These are phyloP conservation scores for Fusarium goolgardi DNA, from an alignment of 2,329 filamentous ascomycete species.

Conservation along the genomic window DNA sequence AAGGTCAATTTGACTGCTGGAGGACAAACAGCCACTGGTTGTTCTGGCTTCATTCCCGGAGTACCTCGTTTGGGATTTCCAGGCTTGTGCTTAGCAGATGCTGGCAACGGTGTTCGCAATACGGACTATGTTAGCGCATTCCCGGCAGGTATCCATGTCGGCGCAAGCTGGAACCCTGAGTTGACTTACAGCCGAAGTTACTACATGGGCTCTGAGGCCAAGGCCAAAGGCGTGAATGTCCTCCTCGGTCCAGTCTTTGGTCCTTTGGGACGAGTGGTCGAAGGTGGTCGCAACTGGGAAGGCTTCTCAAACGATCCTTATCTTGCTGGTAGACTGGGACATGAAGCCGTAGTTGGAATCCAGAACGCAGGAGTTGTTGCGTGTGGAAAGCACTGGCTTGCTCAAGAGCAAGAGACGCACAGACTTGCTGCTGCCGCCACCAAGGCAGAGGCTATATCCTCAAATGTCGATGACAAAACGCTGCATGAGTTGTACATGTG, in stretches of 20 bases:
- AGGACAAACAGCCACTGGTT: constrained; percentile 3
- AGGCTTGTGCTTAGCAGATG: constrained; percentile 13
- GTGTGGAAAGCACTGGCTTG: constrained; percentile 16
- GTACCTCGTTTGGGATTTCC: constrained; percentile 7
- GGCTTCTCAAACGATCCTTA: constrained; percentile 22
- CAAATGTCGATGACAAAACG: constrained; percentile 26
- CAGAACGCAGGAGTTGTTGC: constrained; percentile 22
- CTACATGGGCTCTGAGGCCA: constrained; percentile 19
- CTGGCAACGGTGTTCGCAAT: constrained; percentile 11
- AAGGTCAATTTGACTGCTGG: constrained; percentile 29
- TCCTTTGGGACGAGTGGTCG: constrained; percentile 6
- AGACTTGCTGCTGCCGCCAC: background rate
- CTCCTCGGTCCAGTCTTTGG: constrained; percentile 14
- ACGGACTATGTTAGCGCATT: constrained; percentile 22
- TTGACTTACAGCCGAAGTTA: constrained; percentile 20
- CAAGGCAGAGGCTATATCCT: background rate
- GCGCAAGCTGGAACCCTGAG: constrained; percentile 22
- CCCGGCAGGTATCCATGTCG: constrained; percentile 17
- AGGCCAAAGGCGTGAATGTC: constrained; percentile 8
- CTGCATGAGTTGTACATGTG: constrained; percentile 77
- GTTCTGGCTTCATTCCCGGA: constrained; percentile 10
- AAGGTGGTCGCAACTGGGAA: constrained; percentile 16
- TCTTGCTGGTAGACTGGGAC: background rate
- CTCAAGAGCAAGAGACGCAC: constrained; percentile 19
- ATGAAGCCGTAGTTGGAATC: constrained; percentile 15